These are phyloP conservation scores for Iris macrosiphon DNA, from an alignment of 106 monocot species.

Conservation along the genomic window DNA sequence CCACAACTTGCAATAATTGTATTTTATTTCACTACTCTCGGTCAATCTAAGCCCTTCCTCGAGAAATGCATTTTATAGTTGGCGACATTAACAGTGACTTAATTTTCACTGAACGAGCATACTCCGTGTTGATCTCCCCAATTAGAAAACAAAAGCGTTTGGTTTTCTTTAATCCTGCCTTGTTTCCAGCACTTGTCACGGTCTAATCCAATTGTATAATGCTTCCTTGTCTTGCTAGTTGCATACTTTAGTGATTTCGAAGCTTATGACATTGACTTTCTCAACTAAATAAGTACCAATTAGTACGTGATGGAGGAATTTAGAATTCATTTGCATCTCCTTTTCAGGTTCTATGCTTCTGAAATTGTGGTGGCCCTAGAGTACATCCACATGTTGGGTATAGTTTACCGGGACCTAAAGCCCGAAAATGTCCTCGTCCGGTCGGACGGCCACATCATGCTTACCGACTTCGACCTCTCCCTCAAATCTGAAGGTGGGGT, in stretches of 20 bases:
- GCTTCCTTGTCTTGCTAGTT: neutral
- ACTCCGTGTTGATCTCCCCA: neutral
- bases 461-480: slow-evolving; percentile 94
- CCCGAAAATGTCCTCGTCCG: slow-evolving; percentile 92
- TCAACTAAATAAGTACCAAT: no score
- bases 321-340: neutral
- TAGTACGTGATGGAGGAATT: no score
- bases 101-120: no score
- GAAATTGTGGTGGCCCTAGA: slow-evolving; percentile 89
- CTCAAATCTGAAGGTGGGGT: slow-evolving; percentile 43
- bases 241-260: neutral
- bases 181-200: slow-evolving; percentile 2
- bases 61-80: no score
- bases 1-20: no score
- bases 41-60: no score
- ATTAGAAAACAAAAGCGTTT: neutral
- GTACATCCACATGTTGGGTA: slow-evolving; percentile 90
- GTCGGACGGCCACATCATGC: slow-evolving; percentile 91
- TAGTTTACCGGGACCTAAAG: slow-evolving; percentile 86
- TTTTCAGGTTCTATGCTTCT: slow-evolving; percentile 76
- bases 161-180: neutral
- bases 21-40: no score
- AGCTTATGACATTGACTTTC: neutral
- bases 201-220: neutral
- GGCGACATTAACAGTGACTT: no score